A percentile compares a stretch with the other conserved stretches of the same genome.
phyloP scores from a whole-genome alignment of 1,284 basidiomycete genomes.

The Apiotrichum sp. region DNA sequence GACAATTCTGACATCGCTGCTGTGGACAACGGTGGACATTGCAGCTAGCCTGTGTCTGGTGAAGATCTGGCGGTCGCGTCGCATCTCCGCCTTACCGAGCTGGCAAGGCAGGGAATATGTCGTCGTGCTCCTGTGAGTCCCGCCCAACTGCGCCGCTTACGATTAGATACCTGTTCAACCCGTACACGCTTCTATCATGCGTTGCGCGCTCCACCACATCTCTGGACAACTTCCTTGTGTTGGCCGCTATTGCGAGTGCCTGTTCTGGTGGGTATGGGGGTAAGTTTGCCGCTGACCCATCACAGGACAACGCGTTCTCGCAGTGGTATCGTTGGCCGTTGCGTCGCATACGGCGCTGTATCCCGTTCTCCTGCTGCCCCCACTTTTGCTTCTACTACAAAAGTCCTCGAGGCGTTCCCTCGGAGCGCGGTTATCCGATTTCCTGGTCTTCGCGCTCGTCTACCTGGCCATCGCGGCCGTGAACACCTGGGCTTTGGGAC shows the following conservation, averaged over 20 bases:
- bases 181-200: constrained; percentile 72
- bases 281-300: constrained; percentile 46
- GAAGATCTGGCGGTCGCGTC: constrained; percentile 10
- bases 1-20: constrained; percentile 50
- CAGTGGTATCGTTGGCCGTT: constrained; percentile 62
- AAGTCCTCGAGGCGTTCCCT: constrained; percentile 1
- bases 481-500: constrained; percentile 24
- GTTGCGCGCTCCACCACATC: constrained; percentile 72
- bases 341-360: constrained; percentile 66
- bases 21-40: constrained; percentile 68
- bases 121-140: constrained; percentile 59
- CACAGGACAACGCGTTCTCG: constrained; percentile 47
- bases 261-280: constrained; percentile 54
- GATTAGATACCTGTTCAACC: constrained; percentile 76
- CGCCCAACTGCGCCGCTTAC: neutral
- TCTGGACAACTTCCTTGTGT: constrained; percentile 65
- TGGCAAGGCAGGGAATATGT: constrained; percentile 1
- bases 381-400: constrained; percentile 53
- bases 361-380: constrained; percentile 61
- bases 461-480: neutral
- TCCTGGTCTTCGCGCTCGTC: constrained; percentile 15
- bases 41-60: constrained; percentile 59
- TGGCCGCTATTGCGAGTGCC: constrained; percentile 67
- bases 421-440: constrained; percentile 8
- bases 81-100: neutral